Percentiles rank a stretch among this genome's conserved stretches.
phyloP scores from a whole-genome alignment of 768 basidiomycete genomes.

The Baorangia bicolor region DNA sequence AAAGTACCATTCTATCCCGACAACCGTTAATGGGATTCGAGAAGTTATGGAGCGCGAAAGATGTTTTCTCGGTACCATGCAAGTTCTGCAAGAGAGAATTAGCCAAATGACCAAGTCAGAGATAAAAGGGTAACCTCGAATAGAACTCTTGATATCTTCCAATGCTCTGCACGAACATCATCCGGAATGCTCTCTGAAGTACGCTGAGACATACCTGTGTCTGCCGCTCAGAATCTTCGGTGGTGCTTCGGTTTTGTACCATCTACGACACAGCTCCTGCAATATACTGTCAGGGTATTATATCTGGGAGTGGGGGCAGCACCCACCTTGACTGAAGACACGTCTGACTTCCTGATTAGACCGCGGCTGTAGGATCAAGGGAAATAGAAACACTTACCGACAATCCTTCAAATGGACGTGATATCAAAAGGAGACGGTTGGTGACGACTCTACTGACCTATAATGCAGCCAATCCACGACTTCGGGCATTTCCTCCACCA shows the following conservation, averaged over 20 bases:
- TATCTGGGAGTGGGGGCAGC: not conserved
- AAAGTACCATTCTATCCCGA: no score
- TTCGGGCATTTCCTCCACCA: conserved; percentile 77
- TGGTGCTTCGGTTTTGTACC: conserved; percentile 47
- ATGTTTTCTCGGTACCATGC: conserved; percentile 77
- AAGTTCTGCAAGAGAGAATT: conserved; percentile 50
- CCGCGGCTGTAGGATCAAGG: not conserved
- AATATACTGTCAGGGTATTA: not conserved
- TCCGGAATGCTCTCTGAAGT: not conserved
- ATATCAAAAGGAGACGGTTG: not conserved
- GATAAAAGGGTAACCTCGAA: conserved; percentile 48
- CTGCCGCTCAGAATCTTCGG: conserved; percentile 35
- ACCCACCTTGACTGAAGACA: conserved; percentile 75
- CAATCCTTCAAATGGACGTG: conserved; percentile 45
- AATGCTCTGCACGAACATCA: conserved; percentile 55
- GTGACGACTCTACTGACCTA: conserved; percentile 43
- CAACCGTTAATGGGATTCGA: not conserved
- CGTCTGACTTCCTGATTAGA: conserved; percentile 46
- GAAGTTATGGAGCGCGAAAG: conserved; percentile 44
- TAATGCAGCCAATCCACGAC: conserved; percentile 80
- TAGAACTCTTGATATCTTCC: conserved; percentile 77
- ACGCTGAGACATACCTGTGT: conserved; percentile 51
- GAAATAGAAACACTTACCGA: conserved; percentile 52
- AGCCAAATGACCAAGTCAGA: not conserved
- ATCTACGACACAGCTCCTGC: conserved; percentile 71